These are phyloP conservation scores for Fusarium humuli DNA, from an alignment of 2,329 filamentous ascomycete genomes.

Conservation along the genomic window DNA sequence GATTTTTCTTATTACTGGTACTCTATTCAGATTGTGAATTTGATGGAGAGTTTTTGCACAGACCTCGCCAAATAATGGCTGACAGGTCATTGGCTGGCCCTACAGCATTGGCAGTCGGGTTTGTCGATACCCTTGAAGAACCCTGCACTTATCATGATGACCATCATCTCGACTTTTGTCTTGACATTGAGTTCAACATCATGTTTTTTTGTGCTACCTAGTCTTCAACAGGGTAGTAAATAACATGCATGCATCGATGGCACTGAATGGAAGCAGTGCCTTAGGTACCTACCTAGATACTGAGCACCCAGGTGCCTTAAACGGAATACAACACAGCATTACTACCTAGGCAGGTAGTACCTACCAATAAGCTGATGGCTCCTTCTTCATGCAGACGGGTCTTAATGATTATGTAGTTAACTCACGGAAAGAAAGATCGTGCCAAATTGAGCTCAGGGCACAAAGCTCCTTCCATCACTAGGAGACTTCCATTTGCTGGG, in stretches of 20 bases:
- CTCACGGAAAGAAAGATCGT: neutral
- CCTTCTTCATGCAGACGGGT: neutral
- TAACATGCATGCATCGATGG: neutral
- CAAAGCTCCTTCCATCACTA: neutral
- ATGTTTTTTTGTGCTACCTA: neutral
- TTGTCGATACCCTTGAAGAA: slow-evolving; percentile 20
- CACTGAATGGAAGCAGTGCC: neutral
- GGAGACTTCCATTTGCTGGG: neutral
- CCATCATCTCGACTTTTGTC: slow-evolving; percentile 17
- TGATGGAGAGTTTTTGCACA: neutral
- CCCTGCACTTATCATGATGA: slow-evolving; percentile 27
- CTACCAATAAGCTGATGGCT: neutral
- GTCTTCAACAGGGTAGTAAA: neutral
- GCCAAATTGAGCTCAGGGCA: neutral
- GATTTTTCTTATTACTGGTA: neutral
- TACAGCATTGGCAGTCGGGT: slow-evolving; percentile 31
- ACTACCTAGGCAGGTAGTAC: neutral
- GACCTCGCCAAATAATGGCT: slow-evolving; percentile 3
- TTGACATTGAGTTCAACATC: too few species aligned
- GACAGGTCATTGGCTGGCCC: slow-evolving; percentile 35
- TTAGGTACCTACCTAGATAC: too few species aligned
- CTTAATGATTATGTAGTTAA: neutral
- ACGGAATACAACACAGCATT: neutral
- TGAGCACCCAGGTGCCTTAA: neutral
- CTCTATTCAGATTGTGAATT: neutral